Evolutionary conservation across 768 basidiomycete genomes (phyloP), one percentile per base, ranked within the genome.

Genomic region (Chalciporus chontae): DNA sequence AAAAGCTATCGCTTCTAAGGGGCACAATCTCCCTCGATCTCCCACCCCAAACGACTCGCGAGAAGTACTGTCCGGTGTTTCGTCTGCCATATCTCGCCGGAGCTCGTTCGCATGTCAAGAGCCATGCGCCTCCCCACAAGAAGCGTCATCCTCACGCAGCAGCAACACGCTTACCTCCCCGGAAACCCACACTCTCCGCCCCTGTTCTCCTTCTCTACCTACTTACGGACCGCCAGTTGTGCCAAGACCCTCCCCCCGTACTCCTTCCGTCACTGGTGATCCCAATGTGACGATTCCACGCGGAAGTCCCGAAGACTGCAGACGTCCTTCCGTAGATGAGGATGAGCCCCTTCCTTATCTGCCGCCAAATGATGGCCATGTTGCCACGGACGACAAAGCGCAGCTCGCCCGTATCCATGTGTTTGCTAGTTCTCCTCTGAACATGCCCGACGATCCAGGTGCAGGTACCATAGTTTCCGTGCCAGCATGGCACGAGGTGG

Each of bases 331-430:
- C 11, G 23, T 27, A n/a, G 17, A 27, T 10, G 54, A 49, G 14
- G 52, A 58, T n/a, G 59, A 62, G 48, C 58, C 54, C 4, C 58
- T 60, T 26, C 60, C 61, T 17, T 73, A 73, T 45, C 29, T 56
- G 14, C 59, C 66, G 14, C 58, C 66, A 13, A 68, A 68, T 43
- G 68, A 68, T 15, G 83, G 78, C n/a, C 83, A 85, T 59, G 70
- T 85, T 41, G 83, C 84, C 15, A 83, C 76, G 2, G 84, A 85
- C 60, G 84, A 85, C 64, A 85, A 85, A 60, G 60, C 69, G 0
- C 54, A 77, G n/a, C 72, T 85, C 37, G 80, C 78, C 21, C 75
- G 73, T 29, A 69, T 85, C 37, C 75, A 71, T 1, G 71, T 71
- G 31, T 54, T 79, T 26, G 80, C 77, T 31, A 83, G 80, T 52